Percentiles rank a stretch among this genome's conserved stretches.
Conservation (phyloP, 2,329 filamentous ascomycete genomes). For the Simplicillium sp. region DNA sequence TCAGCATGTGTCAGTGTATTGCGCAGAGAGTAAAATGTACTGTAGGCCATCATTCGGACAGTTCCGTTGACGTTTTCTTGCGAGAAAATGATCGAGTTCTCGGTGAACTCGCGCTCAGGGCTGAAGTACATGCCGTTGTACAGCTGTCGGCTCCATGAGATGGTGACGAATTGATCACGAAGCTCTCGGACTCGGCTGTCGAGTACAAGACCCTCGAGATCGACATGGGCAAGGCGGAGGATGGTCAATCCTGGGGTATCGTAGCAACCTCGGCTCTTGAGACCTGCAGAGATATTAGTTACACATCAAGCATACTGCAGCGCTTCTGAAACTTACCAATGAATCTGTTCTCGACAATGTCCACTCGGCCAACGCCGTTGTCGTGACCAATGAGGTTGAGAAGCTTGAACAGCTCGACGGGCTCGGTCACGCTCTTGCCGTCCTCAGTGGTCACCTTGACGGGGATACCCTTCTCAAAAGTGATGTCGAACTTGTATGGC, state of each 20-base stretch:
- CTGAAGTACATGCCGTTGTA: constrained; percentile 48
- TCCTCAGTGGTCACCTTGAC: constrained; percentile 50
- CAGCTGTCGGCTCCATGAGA: constrained; percentile 28
- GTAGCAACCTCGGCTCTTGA: constrained; percentile 48
- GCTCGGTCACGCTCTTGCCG: constrained; percentile 47
- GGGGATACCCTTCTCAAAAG: constrained; percentile 59
- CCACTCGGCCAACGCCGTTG: constrained; percentile 61
- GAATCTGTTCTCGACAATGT: constrained; percentile 35
- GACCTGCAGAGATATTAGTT: constrained; percentile 3
- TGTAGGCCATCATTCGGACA: constrained; percentile 18
- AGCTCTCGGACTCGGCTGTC: constrained; percentile 43
- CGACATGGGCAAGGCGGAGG: constrained; percentile 20
- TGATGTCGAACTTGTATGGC: constrained; percentile 54
- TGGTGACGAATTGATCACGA: constrained; percentile 41
- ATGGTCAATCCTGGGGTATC: constrained; percentile 19
- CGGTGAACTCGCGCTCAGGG: constrained; percentile 41
- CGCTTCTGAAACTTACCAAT: constrained; percentile 8
- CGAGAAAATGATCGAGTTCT: constrained; percentile 50
- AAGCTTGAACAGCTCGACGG: constrained; percentile 55
- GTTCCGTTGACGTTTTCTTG: constrained; percentile 39
- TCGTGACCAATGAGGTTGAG: constrained; percentile 54
- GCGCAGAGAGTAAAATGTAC: constrained; percentile 26
- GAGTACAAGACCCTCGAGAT: constrained; percentile 48
- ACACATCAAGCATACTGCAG: too few species aligned
- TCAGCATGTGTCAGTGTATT: not conserved